Conservation (phyloP, 176 grass and related monocot species). For the Dendrocalamus sinicus region DNA sequence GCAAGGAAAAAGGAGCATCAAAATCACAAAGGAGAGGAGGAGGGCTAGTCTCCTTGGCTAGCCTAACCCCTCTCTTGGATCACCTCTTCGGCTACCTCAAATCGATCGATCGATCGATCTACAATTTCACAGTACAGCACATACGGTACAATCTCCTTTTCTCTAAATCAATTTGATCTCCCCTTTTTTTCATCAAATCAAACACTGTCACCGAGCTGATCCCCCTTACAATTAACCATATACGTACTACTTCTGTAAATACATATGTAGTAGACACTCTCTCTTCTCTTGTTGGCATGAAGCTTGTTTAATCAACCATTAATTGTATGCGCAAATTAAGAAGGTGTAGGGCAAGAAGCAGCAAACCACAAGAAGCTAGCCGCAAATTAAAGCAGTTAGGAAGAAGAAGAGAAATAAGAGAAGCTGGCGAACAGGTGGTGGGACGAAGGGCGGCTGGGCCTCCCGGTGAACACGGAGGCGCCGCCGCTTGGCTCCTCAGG, state of each 20-base stretch:
- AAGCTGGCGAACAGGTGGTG: conserved; percentile 52
- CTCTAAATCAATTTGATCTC: not conserved
- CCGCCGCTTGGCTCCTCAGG: not conserved
- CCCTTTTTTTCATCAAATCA: not conserved
- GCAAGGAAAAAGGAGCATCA: not conserved
- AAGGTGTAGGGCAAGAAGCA: not conserved
- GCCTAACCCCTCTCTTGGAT: not conserved
- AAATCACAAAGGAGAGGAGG: not conserved
- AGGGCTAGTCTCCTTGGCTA: not conserved
- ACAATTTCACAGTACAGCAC: not conserved
- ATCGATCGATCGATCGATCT: conserved; percentile 21
- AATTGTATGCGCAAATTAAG: not conserved
- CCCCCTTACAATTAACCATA: not conserved
- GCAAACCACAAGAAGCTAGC: not conserved
- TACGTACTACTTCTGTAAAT: not conserved
- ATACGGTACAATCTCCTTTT: not conserved
- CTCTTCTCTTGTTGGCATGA: not conserved
- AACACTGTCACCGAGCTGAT: not conserved
- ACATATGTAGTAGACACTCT: not conserved
- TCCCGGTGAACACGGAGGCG: conserved; percentile 13
- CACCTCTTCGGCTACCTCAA: not conserved
- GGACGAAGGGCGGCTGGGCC: conserved; percentile 41
- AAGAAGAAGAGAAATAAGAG: not conserved
- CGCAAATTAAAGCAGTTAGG: not conserved
- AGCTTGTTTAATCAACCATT: not conserved